Base-by-base conservation (phyloP, 1,284 basidiomycete species). In the Ceratobasidium sp. region DNA sequence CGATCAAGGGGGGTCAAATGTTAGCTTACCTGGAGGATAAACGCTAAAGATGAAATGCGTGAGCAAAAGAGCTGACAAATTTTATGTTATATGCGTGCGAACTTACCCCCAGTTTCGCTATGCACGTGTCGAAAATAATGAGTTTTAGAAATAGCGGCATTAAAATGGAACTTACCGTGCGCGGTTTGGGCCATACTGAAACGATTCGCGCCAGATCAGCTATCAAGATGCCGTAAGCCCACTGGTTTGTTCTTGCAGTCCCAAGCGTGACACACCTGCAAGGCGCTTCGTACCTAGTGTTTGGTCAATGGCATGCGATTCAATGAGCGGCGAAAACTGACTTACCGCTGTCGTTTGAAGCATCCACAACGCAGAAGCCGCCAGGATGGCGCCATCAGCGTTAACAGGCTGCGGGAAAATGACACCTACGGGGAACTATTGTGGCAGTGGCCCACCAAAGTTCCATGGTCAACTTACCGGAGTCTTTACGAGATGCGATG, bases 101-200 rank as follows among this genome's bases (percentile, higher is more conserved):
- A 56, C 54, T 29, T 24, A 56, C 54, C 54, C 8, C 54, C 54
- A 8, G 54, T 56, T 56, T 56, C 54, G 13, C 54, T 56, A 24
- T 56, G 19, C 9, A 9, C 29, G 37, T 34, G 29, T 19, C 29
- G 31, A 37, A n/a, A 39, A 34, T 16, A 59, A 59, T 59, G 37
- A 59, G n/a, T 34, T 9, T 51, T 16, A 7, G 19, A 51, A 9
- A 51, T 4, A 22, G 37, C 43, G 43, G n/a, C n/a, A 53, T n/a
- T 8, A 37, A 8, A 37, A 39, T 8, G 56, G 54, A 4, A 9
- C 56, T 39, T n/a, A 59, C 56, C 56, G 56, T 9, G 56, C 56
- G 19, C 31, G 56, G 29, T 59, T 59, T 11, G 27, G 56, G 8
- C 56, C 56, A 34, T 37, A 59, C 14, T 8, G 5, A 31, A 59